phyloP scores from a whole-genome alignment of 2,329 filamentous ascomycete genomes.

The Fusarium annulatum region DNA sequence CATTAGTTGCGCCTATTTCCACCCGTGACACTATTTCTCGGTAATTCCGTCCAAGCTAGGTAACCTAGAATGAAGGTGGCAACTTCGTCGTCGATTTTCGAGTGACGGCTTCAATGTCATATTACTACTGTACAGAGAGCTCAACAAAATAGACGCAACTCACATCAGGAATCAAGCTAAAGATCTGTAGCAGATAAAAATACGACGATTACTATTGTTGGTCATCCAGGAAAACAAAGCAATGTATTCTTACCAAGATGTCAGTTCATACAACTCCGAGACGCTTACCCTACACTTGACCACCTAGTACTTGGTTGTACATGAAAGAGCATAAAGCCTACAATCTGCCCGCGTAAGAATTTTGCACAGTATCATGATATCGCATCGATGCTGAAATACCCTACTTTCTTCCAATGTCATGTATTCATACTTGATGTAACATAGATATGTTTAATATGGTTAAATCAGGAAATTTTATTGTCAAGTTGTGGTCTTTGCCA shows the following conservation, averaged over 20 bases:
- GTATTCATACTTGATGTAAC: not conserved
- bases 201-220: not conserved
- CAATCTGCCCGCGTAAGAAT: not conserved
- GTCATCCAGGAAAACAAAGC: not conserved
- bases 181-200: not conserved
- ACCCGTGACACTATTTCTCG: not conserved
- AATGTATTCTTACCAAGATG: not conserved
- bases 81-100: not conserved
- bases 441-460: not conserved
- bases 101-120: not conserved
- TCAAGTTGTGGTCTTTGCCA: conserved; percentile 2
- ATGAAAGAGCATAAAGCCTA: not conserved
- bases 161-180: too few species aligned
- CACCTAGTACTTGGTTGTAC: not conserved
- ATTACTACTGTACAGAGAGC: not conserved
- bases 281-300: not conserved
- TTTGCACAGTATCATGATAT: not conserved
- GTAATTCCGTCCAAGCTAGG: not conserved
- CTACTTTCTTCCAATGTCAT: not conserved
- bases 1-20: not conserved
- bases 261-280: not conserved
- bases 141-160: not conserved
- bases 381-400: too few species aligned
- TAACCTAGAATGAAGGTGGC: too few species aligned
- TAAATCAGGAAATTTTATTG: conserved; percentile 6